Evolutionary conservation across 495 filamentous ascomycete species (phyloP), one percentile per base, ranked within the genome.

Genomic region (Staphylotrichum longicolle): DNA sequence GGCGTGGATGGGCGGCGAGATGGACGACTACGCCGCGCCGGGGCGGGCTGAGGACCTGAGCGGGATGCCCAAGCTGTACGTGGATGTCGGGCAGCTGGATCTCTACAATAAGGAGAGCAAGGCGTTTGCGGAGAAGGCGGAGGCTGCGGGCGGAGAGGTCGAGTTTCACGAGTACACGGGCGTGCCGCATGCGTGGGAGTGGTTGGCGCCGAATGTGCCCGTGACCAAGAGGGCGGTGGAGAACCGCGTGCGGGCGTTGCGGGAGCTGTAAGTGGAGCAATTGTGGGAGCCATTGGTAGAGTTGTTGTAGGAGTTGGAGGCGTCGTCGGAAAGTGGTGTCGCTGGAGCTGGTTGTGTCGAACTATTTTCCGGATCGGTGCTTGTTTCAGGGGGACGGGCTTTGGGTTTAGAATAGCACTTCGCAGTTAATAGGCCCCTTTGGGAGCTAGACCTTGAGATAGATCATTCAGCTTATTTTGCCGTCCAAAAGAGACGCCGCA

Each of bases 101-200:
- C 32, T 78, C 14, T 80, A 83, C 60, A 67, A 72, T 7, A 77
- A 80, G 44, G 77, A 82, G 65, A 61, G 64, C 49, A 41, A 80
- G 4, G 72, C 61, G 7, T 82, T 72, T 66, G 81, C 74, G 14
- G 61, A 61, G 8, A 61, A 35, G 46, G 55, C 83, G 41, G 74
- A 71, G 58, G 64, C 45, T 54, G 65, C 62, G 20, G 77, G 74
- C 32, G 75, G 78, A 4, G 62, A 70, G 4, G 73, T 77, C 2
- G 81, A 85, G 63, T 68, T 84, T 30, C 79, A 82, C 66, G 66
- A 84, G 37, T 84, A 79, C 66, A 71, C 76, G 0, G 82, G 82
- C 0, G 70, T 74, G 9, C 77, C 72, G 41, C 81, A 83, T 69
- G 77, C 68, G 0, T 83, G 78, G 62, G 78, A 82, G 33, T 44